phyloP scores from a whole-genome alignment of 805 yeast species.

The Kuraishia piskuri region DNA sequence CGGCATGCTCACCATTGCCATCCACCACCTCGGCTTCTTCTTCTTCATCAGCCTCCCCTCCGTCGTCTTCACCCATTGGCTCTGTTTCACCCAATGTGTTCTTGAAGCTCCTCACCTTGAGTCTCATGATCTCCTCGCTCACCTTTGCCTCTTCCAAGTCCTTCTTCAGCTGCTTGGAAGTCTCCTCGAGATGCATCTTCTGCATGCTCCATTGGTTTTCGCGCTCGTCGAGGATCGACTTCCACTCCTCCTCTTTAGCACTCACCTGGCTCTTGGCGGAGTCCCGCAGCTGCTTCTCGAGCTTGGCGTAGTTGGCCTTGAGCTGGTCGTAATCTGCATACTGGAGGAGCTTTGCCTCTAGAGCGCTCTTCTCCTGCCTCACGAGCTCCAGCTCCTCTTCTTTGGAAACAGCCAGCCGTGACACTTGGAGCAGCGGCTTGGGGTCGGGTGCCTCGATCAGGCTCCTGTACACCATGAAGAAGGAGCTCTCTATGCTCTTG shows the following conservation, averaged over 20 bases:
- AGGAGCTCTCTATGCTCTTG: slow-evolving; percentile 62
- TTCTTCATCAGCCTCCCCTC: slow-evolving; percentile 17
- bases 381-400: slow-evolving; percentile 44
- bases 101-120: slow-evolving; percentile 43
- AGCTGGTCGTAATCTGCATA: slow-evolving; percentile 75
- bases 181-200: slow-evolving; percentile 42
- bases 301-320: slow-evolving; percentile 48
- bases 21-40: slow-evolving; percentile 4
- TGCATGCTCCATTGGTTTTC: slow-evolving; percentile 58
- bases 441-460: slow-evolving; percentile 94
- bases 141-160: slow-evolving; percentile 60
- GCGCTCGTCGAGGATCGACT: slow-evolving; percentile 63
- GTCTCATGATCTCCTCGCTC: slow-evolving; percentile 53
- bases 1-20: neutral
- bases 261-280: slow-evolving; percentile 42
- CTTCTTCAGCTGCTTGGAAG: slow-evolving; percentile 40
- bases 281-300: slow-evolving; percentile 55
- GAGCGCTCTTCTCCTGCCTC: slow-evolving; percentile 36
- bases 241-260: slow-evolving; percentile 69
- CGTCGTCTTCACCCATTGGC: too few species aligned
- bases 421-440: slow-evolving; percentile 53
- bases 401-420: slow-evolving; percentile 54
- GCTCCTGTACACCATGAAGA: slow-evolving; percentile 65
- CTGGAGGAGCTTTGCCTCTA: slow-evolving; percentile 52
- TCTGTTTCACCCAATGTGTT: slow-evolving; percentile 33